phyloP scores from a whole-genome alignment of 2,329 filamentous ascomycete genomes.

The Botrytis pseudocinerea region DNA sequence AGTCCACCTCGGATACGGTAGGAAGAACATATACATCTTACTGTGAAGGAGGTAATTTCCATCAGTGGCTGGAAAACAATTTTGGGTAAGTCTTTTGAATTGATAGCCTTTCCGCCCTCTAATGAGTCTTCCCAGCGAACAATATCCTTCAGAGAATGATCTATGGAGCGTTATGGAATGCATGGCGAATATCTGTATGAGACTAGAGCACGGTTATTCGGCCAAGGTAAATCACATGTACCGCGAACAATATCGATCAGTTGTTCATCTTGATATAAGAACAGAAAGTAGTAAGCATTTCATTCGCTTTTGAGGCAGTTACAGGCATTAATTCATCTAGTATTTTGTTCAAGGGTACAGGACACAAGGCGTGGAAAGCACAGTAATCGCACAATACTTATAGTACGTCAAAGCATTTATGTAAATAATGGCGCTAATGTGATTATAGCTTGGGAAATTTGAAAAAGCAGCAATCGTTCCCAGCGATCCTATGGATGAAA shows the following conservation, averaged over 20 bases:
- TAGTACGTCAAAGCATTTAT: neutral
- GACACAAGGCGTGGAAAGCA: neutral
- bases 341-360: neutral
- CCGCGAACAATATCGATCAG: neutral
- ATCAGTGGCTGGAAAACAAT: neutral
- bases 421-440: neutral
- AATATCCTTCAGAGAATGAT: neutral
- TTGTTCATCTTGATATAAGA: constrained; percentile 15
- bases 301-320: neutral
- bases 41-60: neutral
- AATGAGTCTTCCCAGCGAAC: neutral
- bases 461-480: neutral
- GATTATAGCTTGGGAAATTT: neutral
- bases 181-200: neutral
- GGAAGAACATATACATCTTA: neutral
- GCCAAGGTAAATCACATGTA: fast-evolving
- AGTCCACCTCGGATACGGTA: neutral
- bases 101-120: neutral
- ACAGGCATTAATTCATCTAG: neutral
- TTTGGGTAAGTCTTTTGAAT: neutral
- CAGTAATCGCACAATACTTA: neutral
- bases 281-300: neutral
- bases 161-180: neutral
- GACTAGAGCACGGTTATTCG: neutral
- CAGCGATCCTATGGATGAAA: neutral